phyloP scores from a whole-genome alignment of 495 filamentous ascomycete genomes.

The Aspergillus heteromorphus region DNA sequence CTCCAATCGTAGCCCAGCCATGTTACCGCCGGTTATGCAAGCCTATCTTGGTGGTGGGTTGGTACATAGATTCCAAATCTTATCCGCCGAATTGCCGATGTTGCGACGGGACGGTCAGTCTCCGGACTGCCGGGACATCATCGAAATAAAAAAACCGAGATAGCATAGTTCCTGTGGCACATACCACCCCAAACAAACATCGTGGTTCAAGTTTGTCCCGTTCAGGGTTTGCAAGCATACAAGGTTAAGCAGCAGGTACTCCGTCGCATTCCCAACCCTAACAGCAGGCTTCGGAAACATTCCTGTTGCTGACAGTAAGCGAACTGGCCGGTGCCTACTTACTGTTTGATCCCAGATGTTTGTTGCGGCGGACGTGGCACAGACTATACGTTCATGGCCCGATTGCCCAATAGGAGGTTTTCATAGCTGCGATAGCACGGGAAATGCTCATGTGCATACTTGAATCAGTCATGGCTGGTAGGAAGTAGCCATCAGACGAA shows the following conservation, averaged over 20 bases:
- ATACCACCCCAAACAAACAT: too few relatives aligned
- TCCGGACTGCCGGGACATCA: background rate
- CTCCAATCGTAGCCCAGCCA: background rate
- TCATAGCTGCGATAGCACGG: slow-evolving; percentile 16
- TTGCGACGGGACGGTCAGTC: background rate
- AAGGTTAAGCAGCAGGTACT: slow-evolving; percentile 5
- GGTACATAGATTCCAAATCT: background rate
- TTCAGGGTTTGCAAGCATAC: background rate
- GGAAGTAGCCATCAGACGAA: too few relatives aligned
- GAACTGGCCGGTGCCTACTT: background rate
- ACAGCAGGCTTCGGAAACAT: slow-evolving; percentile 16
- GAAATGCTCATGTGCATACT: slow-evolving; percentile 11
- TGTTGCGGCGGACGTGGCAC: slow-evolving; percentile 1
- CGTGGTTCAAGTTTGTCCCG: background rate
- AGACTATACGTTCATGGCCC: slow-evolving; percentile 9
- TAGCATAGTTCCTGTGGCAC: too few relatives aligned
- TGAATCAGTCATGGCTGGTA: background rate
- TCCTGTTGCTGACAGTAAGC: slow-evolving; percentile 1
- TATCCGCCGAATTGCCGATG: background rate
- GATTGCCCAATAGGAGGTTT: slow-evolving; percentile 13
- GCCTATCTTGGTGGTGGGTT: background rate
- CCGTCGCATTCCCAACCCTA: slow-evolving; percentile 17
- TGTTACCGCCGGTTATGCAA: background rate
- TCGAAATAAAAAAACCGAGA: background rate
- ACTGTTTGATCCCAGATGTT: background rate